Evolutionary conservation across 306 rosid species (phyloP).

Genomic region (Delonix regia): DNA sequence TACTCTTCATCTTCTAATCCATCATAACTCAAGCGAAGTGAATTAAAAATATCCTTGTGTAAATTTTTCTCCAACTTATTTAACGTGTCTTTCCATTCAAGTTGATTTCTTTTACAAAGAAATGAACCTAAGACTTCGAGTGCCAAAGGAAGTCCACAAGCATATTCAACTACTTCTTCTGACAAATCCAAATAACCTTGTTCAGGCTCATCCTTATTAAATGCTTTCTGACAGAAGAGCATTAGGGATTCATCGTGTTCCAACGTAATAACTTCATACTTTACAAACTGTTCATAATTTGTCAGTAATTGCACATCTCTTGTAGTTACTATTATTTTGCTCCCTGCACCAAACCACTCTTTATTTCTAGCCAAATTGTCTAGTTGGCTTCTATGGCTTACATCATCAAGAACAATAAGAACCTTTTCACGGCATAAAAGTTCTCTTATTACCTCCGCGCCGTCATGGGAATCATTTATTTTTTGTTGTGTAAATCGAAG

Average conservation of each 20-base stretch:
- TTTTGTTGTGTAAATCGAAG: no score
- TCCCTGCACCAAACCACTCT: not conserved
- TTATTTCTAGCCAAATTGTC: not conserved
- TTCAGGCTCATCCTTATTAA: not conserved
- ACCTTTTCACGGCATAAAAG: no score
- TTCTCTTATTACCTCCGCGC: no score
- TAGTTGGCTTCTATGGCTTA: not conserved
- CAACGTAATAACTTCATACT: not conserved
- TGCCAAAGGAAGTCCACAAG: not conserved
- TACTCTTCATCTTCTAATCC: not conserved
- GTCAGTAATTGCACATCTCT: not conserved
- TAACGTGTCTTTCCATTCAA: not conserved
- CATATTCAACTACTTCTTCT: not conserved
- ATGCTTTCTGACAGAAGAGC: not conserved
- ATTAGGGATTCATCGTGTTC: not conserved
- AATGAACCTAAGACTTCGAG: not conserved
- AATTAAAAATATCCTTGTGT: not conserved
- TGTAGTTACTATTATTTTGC: not conserved
- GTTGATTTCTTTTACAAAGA: not conserved
- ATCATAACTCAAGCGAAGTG: constrained; percentile 10
- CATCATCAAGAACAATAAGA: no score
- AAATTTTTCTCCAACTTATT: not conserved
- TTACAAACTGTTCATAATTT: not conserved
- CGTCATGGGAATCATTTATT: no score
- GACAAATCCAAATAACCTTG: not conserved